Evolutionary conservation across 257 asterid genomes (phyloP).

Genomic region (Nemophila menziesii): DNA sequence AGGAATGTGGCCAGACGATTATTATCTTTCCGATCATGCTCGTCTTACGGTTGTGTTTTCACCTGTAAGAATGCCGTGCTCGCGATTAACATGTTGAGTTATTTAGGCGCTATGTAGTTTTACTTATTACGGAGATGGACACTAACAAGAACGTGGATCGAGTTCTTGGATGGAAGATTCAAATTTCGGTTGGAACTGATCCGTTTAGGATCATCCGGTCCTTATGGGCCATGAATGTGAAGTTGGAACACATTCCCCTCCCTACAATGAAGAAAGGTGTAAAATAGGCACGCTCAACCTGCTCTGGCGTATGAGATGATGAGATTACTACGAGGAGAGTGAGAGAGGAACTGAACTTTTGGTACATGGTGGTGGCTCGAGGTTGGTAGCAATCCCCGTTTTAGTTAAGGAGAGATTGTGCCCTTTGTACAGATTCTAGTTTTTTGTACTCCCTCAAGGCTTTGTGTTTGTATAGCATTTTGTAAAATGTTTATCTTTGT

Average conservation of each 20-base stretch:
- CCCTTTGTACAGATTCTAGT: conserved; percentile 1
- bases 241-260: neutral
- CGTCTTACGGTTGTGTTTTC: conserved; percentile 90
- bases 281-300: no score
- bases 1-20: conserved; percentile 92
- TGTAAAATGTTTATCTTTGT: neutral
- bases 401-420: neutral
- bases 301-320: neutral
- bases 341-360: conserved; percentile 4
- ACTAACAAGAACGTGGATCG: neutral
- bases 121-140: neutral
- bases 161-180: conserved; percentile 1
- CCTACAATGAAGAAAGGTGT: no score
- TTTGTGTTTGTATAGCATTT: neutral
- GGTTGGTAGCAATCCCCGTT: neutral
- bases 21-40: conserved; percentile 95
- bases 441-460: neutral
- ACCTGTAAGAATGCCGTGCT: conserved; percentile 77
- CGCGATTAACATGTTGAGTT: conserved; percentile 33
- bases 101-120: neutral
- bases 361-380: neutral
- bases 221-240: neutral
- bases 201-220: neutral
- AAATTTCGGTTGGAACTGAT: neutral
- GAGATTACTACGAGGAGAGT: conserved; percentile 13